phyloP scores from a whole-genome alignment of 2,329 filamentous ascomycete genomes.

The Aspergillus terreus region DNA sequence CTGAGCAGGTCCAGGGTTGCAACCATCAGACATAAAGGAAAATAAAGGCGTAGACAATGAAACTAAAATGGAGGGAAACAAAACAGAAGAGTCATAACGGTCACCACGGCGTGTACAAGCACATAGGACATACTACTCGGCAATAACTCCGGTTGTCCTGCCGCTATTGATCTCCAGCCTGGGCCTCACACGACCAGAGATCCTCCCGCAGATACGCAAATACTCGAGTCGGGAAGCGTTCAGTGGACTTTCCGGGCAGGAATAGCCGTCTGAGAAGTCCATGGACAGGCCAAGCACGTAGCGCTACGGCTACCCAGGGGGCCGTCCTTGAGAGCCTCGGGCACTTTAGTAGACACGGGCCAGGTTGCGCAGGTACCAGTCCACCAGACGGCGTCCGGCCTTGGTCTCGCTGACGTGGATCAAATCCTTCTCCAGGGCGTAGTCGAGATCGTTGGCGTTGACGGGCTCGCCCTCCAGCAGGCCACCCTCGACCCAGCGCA shows the following conservation, averaged over 20 bases:
- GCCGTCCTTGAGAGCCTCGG: constrained; percentile 5
- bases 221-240: neutral
- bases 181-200: too few relatives aligned
- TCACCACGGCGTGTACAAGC: too few relatives aligned
- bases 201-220: too few relatives aligned
- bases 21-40: constrained; percentile 10
- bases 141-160: too few relatives aligned
- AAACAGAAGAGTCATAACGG: constrained; percentile 1
- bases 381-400: constrained; percentile 92
- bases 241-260: neutral
- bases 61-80: constrained; percentile 3
- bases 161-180: too few relatives aligned
- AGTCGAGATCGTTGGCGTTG: constrained; percentile 93
- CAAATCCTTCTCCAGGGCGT: constrained; percentile 91
- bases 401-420: constrained; percentile 99
- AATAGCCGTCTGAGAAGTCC: neutral
- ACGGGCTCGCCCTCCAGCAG: constrained; percentile 88
- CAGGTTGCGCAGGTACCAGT: constrained; percentile 98
- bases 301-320: constrained; percentile 4
- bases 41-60: constrained; percentile 14
- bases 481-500: constrained; percentile 87
- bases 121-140: too few relatives aligned
- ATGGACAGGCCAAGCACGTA: constrained; percentile 1
- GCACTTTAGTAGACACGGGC: constrained; percentile 77
- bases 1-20: constrained; percentile 7